A percentile compares a stretch with the other conserved stretches of the same genome.
Conservation (phyloP, 2,329 filamentous ascomycete genomes). For the Byssothecium circinans region DNA sequence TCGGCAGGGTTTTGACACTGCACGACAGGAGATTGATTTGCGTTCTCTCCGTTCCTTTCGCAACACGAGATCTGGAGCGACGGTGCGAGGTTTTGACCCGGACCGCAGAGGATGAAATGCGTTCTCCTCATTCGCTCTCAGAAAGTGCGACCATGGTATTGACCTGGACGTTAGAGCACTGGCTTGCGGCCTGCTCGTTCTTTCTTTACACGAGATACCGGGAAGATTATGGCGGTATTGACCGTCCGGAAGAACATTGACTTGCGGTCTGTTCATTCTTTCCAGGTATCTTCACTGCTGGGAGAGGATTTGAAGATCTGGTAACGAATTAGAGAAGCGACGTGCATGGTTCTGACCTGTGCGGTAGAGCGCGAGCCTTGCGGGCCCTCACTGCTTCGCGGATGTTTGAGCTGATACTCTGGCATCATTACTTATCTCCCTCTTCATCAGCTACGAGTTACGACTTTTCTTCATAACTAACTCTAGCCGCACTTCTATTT, state of each 20-base stretch:
- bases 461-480: too few relatives aligned
- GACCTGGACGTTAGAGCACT: neutral
- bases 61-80: too few relatives aligned
- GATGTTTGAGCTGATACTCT: neutral
- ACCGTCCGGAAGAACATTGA: neutral
- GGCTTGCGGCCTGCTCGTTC: neutral
- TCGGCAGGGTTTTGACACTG: too few relatives aligned
- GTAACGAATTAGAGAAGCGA: neutral
- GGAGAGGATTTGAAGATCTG: neutral
- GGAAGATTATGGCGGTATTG: neutral
- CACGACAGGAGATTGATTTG: too few relatives aligned
- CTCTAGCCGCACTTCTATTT: too few relatives aligned
- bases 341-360: neutral
- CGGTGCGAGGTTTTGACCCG: too few relatives aligned
- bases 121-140: neutral
- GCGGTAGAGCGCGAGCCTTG: neutral
- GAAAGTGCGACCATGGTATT: neutral
- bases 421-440: too few relatives aligned
- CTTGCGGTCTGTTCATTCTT: neutral
- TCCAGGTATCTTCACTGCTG: too few relatives aligned
- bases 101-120: too few relatives aligned
- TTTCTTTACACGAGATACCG: neutral
- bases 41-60: too few relatives aligned
- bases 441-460: too few relatives aligned
- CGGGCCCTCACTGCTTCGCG: neutral